A percentile compares a stretch with the other conserved stretches of the same genome.
Conservation (phyloP, 352 stramenopile genomes). For the Halophytophthora batemanensis region DNA sequence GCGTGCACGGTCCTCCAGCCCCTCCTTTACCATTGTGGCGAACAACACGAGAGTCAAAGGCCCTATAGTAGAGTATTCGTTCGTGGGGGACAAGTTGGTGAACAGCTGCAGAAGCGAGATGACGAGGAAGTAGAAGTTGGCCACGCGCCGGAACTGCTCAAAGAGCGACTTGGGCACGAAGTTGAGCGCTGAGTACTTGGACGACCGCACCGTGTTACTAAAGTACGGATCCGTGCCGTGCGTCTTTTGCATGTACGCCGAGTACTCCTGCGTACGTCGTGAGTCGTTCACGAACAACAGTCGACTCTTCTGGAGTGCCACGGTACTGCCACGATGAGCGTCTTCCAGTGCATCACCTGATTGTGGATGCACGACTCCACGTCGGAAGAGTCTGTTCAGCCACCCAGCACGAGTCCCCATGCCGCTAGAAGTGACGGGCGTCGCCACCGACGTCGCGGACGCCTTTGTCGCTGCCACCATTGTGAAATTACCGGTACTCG, state of each 20-base stretch:
- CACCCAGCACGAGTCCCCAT: neutral
- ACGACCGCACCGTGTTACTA: constrained; percentile 73
- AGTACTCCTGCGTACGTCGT: constrained; percentile 56
- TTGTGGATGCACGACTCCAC: constrained; percentile 9
- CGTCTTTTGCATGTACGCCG: constrained; percentile 44
- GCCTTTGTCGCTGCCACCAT: too few species aligned
- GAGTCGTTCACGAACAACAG: constrained; percentile 76
- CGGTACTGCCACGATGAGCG: neutral
- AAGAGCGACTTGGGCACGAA: constrained; percentile 95
- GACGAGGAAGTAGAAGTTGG: constrained; percentile 97
- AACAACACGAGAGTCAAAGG: constrained; percentile 77
- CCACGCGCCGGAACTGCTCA: constrained; percentile 95
- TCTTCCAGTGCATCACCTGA: neutral
- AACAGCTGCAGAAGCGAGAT: constrained; percentile 94
- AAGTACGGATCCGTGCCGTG: constrained; percentile 38
- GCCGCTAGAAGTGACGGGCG: too few species aligned
- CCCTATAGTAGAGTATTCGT: constrained; percentile 84
- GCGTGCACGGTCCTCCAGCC: constrained; percentile 66
- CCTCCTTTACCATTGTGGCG: constrained; percentile 86
- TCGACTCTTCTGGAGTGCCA: constrained; percentile 44
- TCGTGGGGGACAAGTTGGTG: constrained; percentile 84
- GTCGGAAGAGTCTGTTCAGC: constrained; percentile 11
- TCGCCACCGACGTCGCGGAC: too few species aligned
- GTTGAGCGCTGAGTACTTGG: constrained; percentile 94
- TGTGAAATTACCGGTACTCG: too few species aligned